phyloP scores from a whole-genome alignment of 1,139 yeast species.

The Wickerhamiella infanticola region DNA sequence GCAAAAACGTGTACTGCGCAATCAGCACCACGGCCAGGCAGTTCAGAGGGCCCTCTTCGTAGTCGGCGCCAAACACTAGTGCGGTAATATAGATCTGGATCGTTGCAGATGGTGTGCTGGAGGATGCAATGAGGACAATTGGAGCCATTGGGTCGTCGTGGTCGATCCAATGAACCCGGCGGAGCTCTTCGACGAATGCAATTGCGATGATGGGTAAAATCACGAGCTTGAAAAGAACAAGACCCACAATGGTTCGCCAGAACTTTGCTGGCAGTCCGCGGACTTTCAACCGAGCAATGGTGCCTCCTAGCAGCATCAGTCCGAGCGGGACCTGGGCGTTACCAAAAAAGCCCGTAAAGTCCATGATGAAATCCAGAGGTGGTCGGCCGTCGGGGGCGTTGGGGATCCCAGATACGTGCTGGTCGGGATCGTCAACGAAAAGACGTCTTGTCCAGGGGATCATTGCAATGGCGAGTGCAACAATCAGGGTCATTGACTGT shows the following conservation, averaged over 20 bases:
- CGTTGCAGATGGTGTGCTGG: constrained; percentile 79
- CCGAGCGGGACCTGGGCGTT: constrained; percentile 86
- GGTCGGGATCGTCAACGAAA: constrained; percentile 27
- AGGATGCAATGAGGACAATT: constrained; percentile 59
- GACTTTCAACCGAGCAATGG: constrained; percentile 57
- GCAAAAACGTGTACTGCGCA: constrained; percentile 47
- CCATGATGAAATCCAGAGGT: constrained; percentile 71
- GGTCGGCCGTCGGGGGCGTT: constrained; percentile 77
- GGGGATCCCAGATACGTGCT: constrained; percentile 33
- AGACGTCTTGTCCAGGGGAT: constrained; percentile 76
- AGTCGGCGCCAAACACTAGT: constrained; percentile 42
- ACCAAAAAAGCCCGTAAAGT: constrained; percentile 62
- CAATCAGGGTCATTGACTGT: constrained; percentile 46
- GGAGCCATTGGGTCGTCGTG: constrained; percentile 40
- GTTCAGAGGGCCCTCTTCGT: constrained; percentile 57
- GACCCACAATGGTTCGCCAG: constrained; percentile 42
- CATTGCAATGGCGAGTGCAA: constrained; percentile 55
- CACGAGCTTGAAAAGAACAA: constrained; percentile 34
- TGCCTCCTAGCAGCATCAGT: constrained; percentile 65
- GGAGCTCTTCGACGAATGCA: constrained; percentile 37
- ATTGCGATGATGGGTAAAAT: constrained; percentile 49
- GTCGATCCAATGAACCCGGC: constrained; percentile 34
- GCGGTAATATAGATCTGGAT: constrained; percentile 74
- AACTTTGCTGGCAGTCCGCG: constrained; percentile 48
- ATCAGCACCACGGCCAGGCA: constrained; percentile 62